Evolutionary conservation across 2,329 filamentous ascomycete genomes (phyloP).

Genomic region (Epichloe sp.): DNA sequence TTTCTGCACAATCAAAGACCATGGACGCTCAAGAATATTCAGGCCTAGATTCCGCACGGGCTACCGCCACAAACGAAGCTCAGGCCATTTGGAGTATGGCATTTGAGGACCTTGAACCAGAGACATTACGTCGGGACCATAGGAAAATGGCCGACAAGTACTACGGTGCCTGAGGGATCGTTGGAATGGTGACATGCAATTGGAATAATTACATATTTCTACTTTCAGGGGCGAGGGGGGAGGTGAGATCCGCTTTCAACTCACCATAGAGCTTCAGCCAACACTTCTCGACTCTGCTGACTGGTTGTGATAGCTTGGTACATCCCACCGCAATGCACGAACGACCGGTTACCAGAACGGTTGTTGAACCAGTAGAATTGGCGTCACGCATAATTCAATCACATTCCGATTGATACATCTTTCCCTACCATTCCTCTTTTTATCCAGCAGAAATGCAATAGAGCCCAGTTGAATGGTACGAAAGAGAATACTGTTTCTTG

Average conservation of each 20-base stretch:
- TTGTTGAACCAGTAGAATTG: slow-evolving; percentile 1
- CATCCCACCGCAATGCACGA: slow-evolving; percentile 1
- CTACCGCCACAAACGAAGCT: background rate
- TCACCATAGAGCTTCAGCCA: no score
- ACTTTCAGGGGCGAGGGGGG: no score
- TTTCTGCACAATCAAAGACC: no score
- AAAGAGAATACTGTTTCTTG: background rate
- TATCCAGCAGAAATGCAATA: slow-evolving; percentile 4
- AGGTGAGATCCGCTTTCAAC: no score
- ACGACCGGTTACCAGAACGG: background rate
- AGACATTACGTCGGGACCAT: background rate
- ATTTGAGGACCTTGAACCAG: background rate
- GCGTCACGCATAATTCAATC: background rate
- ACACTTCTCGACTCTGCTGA: no score
- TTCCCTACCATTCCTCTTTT: background rate
- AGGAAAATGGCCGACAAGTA: background rate
- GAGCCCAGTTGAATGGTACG: slow-evolving; percentile 1
- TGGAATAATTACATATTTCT: no score
- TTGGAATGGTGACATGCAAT: background rate
- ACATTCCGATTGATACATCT: background rate
- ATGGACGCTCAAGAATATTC: background rate
- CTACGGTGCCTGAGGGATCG: background rate
- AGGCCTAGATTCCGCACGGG: background rate
- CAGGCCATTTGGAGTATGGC: slow-evolving; percentile 1
- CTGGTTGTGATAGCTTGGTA: background rate